Percentiles rank a stretch among this genome's conserved stretches.
These are phyloP conservation scores for Blastobotrys peoriensis DNA, from an alignment of 805 yeast species.

Conservation along the genomic window DNA sequence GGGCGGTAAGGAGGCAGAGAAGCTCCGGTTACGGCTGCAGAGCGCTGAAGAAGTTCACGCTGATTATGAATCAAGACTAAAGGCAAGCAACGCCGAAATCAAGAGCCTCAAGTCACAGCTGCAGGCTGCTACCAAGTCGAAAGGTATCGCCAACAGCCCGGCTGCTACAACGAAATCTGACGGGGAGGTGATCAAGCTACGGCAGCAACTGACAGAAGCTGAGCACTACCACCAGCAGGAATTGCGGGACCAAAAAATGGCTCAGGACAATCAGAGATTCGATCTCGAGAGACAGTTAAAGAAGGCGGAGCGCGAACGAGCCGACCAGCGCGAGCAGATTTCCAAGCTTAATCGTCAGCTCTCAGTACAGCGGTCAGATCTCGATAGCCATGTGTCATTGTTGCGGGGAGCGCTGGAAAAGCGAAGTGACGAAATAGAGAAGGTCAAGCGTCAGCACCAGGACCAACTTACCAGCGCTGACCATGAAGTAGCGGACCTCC, in stretches of 20 bases:
- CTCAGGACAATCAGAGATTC: slow-evolving; percentile 1
- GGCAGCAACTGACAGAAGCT: neutral
- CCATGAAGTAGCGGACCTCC: neutral
- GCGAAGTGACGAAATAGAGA: slow-evolving; percentile 8
- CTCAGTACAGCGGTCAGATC: slow-evolving; percentile 5
- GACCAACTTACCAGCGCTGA: neutral
- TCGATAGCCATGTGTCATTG: slow-evolving; percentile 8
- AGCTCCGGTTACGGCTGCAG: neutral
- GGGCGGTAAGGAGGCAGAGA: neutral
- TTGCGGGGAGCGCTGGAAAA: slow-evolving; percentile 5
- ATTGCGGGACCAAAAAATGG: neutral
- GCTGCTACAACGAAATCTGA: neutral
- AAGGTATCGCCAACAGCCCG: neutral
- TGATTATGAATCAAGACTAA: neutral
- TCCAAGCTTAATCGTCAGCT: slow-evolving; percentile 1
- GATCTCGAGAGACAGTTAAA: slow-evolving; percentile 2
- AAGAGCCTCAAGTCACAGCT: neutral
- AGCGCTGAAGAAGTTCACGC: neutral
- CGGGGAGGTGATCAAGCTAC: neutral
- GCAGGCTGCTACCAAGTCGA: too few relatives aligned
- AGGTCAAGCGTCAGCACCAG: neutral
- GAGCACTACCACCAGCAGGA: neutral
- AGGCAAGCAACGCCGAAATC: neutral
- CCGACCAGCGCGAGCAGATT: neutral
- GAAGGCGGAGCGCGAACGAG: neutral